Percentiles rank a stretch among this genome's conserved stretches.
phyloP scores from a whole-genome alignment of 306 rosid genomes.

The Fragaria ananassa region DNA sequence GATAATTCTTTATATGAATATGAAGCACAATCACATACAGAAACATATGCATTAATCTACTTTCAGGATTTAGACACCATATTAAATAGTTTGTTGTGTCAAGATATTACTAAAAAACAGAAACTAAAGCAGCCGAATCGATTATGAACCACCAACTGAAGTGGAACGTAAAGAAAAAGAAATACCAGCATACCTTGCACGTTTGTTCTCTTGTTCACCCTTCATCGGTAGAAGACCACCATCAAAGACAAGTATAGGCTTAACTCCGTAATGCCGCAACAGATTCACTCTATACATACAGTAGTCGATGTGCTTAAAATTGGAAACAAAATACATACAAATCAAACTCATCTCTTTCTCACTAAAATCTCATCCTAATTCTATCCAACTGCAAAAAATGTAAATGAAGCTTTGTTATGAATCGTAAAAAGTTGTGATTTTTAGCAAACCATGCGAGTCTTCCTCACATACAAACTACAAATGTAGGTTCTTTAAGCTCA shows the following conservation, averaged over 20 bases:
- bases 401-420: not conserved
- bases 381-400: not conserved
- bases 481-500: not conserved
- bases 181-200: conserved; percentile 53
- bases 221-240: conserved; percentile 97
- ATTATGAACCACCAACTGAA: not conserved
- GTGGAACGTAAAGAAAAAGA: not conserved
- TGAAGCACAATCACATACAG: not conserved
- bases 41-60: not conserved
- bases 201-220: conserved; percentile 86
- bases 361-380: not conserved
- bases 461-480: not conserved
- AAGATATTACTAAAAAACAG: not conserved
- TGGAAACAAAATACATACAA: not conserved
- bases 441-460: not conserved
- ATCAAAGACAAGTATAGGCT: conserved; percentile 89
- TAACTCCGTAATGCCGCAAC: conserved; percentile 67
- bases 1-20: not conserved
- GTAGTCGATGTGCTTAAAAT: conserved; percentile 79
- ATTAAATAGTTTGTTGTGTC: not conserved
- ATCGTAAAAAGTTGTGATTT: not conserved
- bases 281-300: conserved; percentile 91
- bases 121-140: not conserved
- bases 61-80: not conserved
- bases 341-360: not conserved